phyloP scores from a whole-genome alignment of 164 flowering plant species.

The Vitis rupestris region DNA sequence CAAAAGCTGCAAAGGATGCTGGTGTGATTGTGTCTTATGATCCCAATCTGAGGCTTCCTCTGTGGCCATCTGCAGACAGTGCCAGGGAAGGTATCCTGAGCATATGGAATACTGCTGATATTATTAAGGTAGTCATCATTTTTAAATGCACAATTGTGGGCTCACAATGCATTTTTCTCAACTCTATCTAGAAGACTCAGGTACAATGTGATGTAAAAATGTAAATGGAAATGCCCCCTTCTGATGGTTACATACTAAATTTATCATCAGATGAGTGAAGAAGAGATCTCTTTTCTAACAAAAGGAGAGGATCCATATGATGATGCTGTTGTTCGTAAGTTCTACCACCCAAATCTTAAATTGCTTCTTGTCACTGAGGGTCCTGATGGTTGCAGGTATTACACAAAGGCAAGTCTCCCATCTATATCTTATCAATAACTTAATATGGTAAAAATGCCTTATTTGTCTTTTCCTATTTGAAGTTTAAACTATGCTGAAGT shows the following conservation, averaged over 20 bases:
- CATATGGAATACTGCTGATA: slow-evolving; percentile 91
- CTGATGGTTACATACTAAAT: slow-evolving; percentile 6
- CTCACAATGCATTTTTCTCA: not conserved
- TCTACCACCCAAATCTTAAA: slow-evolving; percentile 84
- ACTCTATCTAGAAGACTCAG: not conserved
- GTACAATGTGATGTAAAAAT: not conserved
- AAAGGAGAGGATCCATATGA: slow-evolving; percentile 90
- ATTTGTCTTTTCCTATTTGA: no score
- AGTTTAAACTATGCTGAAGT: no score
- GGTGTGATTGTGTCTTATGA: slow-evolving; percentile 92
- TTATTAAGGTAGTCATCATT: slow-evolving; percentile 70
- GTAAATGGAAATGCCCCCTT: not conserved
- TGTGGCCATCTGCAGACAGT: slow-evolving; percentile 90
- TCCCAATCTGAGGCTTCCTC: slow-evolving; percentile 93
- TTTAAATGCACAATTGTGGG: not conserved
- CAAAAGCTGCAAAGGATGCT: slow-evolving; percentile 89
- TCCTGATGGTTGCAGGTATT: slow-evolving; percentile 90
- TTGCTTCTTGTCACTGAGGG: slow-evolving; percentile 95
- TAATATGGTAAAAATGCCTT: not conserved
- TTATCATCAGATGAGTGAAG: slow-evolving; percentile 70
- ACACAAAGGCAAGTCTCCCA: slow-evolving; percentile 65
- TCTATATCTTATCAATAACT: no score
- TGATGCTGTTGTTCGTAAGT: slow-evolving; percentile 77
- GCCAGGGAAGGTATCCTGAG: slow-evolving; percentile 95
- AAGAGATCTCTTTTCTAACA: slow-evolving; percentile 80